Evolutionary conservation across 176 grass and related monocot genomes (phyloP), one percentile per base, ranked within the genome.

Genomic region (Hsuehochloa calcarea): DNA sequence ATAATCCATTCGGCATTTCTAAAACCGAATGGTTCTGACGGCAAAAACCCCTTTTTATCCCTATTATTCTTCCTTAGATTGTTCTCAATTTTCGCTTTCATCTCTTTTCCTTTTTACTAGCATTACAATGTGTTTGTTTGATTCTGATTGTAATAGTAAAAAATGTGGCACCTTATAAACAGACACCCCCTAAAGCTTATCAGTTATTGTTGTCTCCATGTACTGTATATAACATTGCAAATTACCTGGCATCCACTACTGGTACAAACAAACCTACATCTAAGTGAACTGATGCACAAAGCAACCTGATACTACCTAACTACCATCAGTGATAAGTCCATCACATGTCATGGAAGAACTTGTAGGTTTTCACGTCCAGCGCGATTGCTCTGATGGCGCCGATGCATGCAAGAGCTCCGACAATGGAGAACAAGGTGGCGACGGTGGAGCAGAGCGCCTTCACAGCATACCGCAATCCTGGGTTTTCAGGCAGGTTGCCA

Each of bases 291-390:
- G 13, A 52, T 54, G 67, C 15, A 62, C 31, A 16, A 73, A 25
- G 16, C 43, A 69, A 49, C 64, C 55, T 62, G 52, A 31, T 50
- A 66, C 20, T 39, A 13, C 49, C 44, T 43, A 82, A 82, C 47
- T 29, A 55, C 40, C 12, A 54, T 96, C 84, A 94, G n/a, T n/a
- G n/a, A n/a, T n/a, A n/a, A n/a, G 31, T 34, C 40, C 16, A 54
- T 96, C 84, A 94, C 79, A 92, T 90, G 72, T 94, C 94, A 88
- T 94, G 87, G 61, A 93, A 93, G 89, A 93, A 92, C 65, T 81
- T 88, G 31, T 93, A 93, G 27, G 87, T 89, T 56, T 88, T 87
- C 19, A 97, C 59, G 49, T 96, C 86, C 0, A 94, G 74, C 12
- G 55, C 73, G 13, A 97, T 97, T 3, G 86, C 90, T 70, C 94